These are phyloP conservation scores for Tylopilus rubrobrunneus DNA, from an alignment of 768 basidiomycete species.

Conservation along the genomic window DNA sequence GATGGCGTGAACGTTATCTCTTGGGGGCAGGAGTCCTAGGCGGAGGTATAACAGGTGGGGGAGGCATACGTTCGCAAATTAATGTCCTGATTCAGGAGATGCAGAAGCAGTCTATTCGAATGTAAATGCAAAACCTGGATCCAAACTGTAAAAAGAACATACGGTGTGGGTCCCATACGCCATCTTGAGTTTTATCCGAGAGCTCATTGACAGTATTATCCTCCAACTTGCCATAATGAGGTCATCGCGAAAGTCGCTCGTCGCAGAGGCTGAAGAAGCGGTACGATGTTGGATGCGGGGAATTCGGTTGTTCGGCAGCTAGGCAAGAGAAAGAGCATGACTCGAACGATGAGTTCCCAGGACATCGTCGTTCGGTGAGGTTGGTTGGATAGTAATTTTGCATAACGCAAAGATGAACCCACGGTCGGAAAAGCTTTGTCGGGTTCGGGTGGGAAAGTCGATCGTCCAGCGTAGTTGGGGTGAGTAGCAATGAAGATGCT, in stretches of 20 bases:
- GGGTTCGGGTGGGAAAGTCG: conserved; percentile 85
- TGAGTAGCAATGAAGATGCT: conserved; percentile 99
- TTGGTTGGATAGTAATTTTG: conserved; percentile 8
- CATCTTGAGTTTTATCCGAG: too few species aligned
- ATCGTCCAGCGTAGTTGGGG: conserved; percentile 97
- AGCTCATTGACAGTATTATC: conserved; percentile 46
- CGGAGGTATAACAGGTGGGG: too few species aligned
- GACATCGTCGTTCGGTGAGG: conserved; percentile 93
- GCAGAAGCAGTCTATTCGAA: too few species aligned
- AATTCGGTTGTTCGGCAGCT: conserved; percentile 95
- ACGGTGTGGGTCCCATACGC: too few species aligned
- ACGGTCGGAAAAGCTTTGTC: conserved; percentile 93
- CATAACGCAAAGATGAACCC: conserved; percentile 29
- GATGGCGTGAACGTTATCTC: too few species aligned
- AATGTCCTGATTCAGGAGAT: too few species aligned
- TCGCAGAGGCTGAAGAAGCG: conserved; percentile 99
- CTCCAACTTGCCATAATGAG: conserved; percentile 81
- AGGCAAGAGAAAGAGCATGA: conserved; percentile 99
- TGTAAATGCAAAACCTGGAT: too few species aligned
- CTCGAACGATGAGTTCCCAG: conserved; percentile 96
- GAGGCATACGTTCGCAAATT: too few species aligned
- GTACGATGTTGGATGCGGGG: conserved; percentile 97
- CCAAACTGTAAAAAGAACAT: too few species aligned
- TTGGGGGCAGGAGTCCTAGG: too few species aligned
- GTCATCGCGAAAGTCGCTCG: conserved; percentile 94